These are phyloP conservation scores for Isoetes engelmannii DNA, from an alignment of 83 land plant genomes.

Conservation along the genomic window DNA sequence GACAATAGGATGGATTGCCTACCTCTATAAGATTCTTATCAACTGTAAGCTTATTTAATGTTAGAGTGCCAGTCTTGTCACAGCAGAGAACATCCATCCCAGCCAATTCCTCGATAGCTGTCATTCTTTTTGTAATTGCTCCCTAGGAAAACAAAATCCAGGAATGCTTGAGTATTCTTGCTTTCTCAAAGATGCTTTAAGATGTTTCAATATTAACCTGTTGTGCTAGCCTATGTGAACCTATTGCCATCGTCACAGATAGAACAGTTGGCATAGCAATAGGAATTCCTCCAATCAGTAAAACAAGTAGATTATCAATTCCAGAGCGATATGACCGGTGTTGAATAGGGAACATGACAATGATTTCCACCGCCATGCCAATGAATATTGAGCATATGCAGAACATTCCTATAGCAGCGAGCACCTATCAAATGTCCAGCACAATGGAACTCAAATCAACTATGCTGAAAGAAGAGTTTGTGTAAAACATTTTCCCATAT, in stretches of 20 bases:
- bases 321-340: slow-evolving; percentile 49
- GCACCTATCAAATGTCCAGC: too few relatives aligned
- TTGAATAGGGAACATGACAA: slow-evolving; percentile 68
- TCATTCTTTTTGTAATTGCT: not conserved
- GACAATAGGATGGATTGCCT: not conserved
- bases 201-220: slow-evolving; percentile 30
- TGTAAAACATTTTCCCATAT: too few relatives aligned
- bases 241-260: slow-evolving; percentile 69
- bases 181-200: too few relatives aligned
- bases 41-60: slow-evolving; percentile 60
- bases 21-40: slow-evolving; percentile 61
- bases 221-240: slow-evolving; percentile 61
- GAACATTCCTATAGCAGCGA: slow-evolving; percentile 41
- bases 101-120: not conserved
- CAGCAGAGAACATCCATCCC: slow-evolving; percentile 59
- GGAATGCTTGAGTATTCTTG: too few relatives aligned
- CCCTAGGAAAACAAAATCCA: too few relatives aligned
- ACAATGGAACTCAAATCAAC: too few relatives aligned
- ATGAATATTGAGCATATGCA: slow-evolving; percentile 53
- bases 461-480: too few relatives aligned
- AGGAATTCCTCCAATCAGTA: slow-evolving; percentile 69
- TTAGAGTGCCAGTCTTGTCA: slow-evolving; percentile 66
- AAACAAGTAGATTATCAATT: slow-evolving; percentile 65
- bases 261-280: slow-evolving; percentile 33
- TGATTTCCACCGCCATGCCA: slow-evolving; percentile 54